Evolutionary conservation across 768 basidiomycete genomes (phyloP), one percentile per base, ranked within the genome.

Genomic region (Mycena chlorophos): DNA sequence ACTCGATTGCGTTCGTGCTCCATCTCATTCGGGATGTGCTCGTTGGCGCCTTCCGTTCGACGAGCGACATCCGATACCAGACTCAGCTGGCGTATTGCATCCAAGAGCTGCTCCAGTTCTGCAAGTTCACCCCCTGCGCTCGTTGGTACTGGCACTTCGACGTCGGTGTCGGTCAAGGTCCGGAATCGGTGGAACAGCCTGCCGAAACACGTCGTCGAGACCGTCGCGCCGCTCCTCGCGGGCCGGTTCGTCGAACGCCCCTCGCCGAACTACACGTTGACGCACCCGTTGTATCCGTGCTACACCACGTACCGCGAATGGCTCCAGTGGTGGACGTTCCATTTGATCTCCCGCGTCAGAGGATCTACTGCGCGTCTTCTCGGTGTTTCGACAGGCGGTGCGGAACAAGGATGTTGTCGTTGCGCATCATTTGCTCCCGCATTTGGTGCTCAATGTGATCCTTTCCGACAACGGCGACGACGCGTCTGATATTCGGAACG

Each of bases 11-110:
- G 5, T 98, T 99, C 66, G 94, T 88, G 1, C 70, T 94, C 23
- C 89, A 96, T 69, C 84, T 98, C 39, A 89, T 99, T 55, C 76
- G 78, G 48, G 85, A 94, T 54, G 79, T 95, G 3, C 83, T 99
- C 2, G 93, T 96, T 17, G 87, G 87, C 20, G 89, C 91, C 2
- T 98, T 94, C 71, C 86, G 91, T 1, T 90, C 94, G 3, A 94
- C 96, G 0, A 96, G 94, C 67, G 96, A 98, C 65, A 89, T 95
- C 65, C 85, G 83, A 60, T 93, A 96, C 63, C 97, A 98, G 68
- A 87, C 80, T 42, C 85, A 89, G 61, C 81, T 98, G 17, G 94
- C 92, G 0, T 97, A 84, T 68, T 88, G 87, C 12, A 94, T 99
- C 34, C 96, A 99, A 73, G 90, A 98, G 63, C 76, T 99, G 28